A percentile compares a stretch with the other conserved stretches of the same genome.
Conservation (phyloP, 306 rosid genomes). For the Cicer pinnatifidum region DNA sequence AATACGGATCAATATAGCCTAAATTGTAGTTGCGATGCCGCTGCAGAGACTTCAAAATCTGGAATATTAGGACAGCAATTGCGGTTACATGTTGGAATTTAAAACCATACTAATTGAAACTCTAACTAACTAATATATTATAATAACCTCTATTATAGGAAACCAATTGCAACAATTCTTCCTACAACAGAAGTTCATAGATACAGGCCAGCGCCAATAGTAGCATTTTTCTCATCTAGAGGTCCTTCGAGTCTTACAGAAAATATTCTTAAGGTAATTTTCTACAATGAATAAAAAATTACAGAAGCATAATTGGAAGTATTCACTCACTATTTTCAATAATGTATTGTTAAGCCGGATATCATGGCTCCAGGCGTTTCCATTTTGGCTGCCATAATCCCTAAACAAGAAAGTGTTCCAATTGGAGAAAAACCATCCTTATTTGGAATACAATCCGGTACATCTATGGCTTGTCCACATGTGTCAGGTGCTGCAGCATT, state of each 20-base stretch:
- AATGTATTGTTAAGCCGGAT: constrained; percentile 69
- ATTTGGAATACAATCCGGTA: constrained; percentile 74
- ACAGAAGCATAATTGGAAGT: constrained; percentile 25
- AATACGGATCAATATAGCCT: no score
- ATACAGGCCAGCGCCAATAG: constrained; percentile 70
- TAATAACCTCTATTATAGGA: constrained; percentile 49
- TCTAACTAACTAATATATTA: neutral
- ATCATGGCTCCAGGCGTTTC: constrained; percentile 89
- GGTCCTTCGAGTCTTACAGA: constrained; percentile 85
- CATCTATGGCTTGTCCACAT: constrained; percentile 98
- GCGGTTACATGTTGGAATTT: no score
- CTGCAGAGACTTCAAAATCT: no score
- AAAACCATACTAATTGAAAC: neutral
- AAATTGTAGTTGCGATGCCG: no score
- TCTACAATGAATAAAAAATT: constrained; percentile 24
- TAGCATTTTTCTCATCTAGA: constrained; percentile 83
- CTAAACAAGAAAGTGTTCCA: constrained; percentile 65
- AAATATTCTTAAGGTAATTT: constrained; percentile 81
- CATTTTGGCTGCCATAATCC: constrained; percentile 75
- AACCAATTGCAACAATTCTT: constrained; percentile 73
- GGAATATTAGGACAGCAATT: no score
- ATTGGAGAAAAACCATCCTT: constrained; percentile 62
- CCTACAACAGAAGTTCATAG: constrained; percentile 58
- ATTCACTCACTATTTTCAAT: constrained; percentile 25
- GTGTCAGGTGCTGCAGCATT: constrained; percentile 91